phyloP scores from a whole-genome alignment of 2,329 filamentous ascomycete genomes.

The Colletotrichum scovillei region DNA sequence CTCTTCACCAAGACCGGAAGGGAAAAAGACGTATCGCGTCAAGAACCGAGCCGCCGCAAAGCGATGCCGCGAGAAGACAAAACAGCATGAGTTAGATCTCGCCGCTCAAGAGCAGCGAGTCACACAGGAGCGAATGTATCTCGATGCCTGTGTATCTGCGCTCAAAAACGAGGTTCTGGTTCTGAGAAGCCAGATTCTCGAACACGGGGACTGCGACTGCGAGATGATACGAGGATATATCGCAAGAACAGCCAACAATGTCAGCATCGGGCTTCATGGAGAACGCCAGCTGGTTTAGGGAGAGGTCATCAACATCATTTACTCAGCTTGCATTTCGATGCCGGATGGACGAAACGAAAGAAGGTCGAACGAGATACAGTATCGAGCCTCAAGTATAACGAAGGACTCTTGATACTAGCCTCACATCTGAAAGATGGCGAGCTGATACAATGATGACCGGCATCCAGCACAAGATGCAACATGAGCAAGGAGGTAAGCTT shows the following conservation, averaged over 20 bases:
- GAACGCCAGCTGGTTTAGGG: not conserved
- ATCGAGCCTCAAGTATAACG: not conserved
- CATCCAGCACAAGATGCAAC: no score
- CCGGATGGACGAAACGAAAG: not conserved
- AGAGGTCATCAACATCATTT: not conserved
- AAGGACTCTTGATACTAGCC: not conserved
- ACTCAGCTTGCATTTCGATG: not conserved
- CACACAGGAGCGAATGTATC: constrained; percentile 16
- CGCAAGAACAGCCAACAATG: constrained; percentile 13
- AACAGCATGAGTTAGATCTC: constrained; percentile 29
- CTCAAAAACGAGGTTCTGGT: constrained; percentile 30
- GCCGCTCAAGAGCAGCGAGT: constrained; percentile 16
- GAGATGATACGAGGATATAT: constrained; percentile 30
- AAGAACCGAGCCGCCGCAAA: constrained; percentile 35
- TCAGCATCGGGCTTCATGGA: not conserved
- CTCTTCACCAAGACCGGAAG: not conserved
- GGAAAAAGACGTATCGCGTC: constrained; percentile 22
- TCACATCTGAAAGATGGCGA: not conserved
- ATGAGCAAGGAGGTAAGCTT: not conserved
- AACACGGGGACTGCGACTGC: constrained; percentile 31
- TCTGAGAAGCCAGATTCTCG: constrained; percentile 26
- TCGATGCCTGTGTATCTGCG: constrained; percentile 20
- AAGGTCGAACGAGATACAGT: not conserved
- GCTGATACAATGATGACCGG: no score
- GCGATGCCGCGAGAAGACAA: constrained; percentile 34